Conservation (phyloP, 1,284 basidiomycete species). For the Sporisorium exsertum region DNA sequence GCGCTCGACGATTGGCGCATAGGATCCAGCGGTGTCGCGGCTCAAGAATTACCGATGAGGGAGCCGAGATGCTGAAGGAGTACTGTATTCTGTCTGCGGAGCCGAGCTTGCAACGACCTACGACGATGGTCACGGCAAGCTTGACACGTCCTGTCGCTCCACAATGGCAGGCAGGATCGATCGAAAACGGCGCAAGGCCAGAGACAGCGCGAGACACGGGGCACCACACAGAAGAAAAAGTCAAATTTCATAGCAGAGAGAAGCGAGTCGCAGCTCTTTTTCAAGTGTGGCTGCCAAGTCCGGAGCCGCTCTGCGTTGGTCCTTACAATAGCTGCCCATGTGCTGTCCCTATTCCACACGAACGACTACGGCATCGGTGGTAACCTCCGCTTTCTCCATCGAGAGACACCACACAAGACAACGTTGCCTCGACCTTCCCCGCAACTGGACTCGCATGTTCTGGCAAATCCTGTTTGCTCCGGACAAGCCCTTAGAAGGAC, state of each 20-base stretch:
- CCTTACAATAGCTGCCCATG: slow-evolving; percentile 10
- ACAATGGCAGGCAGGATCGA: too few relatives aligned
- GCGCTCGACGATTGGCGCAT: too few relatives aligned
- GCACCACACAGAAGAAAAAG: too few relatives aligned
- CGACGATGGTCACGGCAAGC: not conserved
- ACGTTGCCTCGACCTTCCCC: slow-evolving; percentile 1
- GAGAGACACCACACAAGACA: not conserved
- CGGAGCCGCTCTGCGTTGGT: slow-evolving; percentile 41
- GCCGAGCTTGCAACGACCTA: not conserved
- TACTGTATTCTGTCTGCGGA: not conserved
- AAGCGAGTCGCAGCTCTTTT: slow-evolving; percentile 6
- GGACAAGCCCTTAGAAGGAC: not conserved
- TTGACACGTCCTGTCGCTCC: too few relatives aligned
- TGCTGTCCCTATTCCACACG: slow-evolving; percentile 1
- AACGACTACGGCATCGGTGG: not conserved
- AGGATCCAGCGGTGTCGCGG: not conserved
- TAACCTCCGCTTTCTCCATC: not conserved
- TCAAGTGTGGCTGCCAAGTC: slow-evolving; percentile 3
- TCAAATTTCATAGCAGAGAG: too few relatives aligned
- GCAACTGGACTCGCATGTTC: not conserved
- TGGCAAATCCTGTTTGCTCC: slow-evolving; percentile 6
- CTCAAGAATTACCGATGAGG: too few relatives aligned
- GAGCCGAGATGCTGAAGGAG: not conserved
- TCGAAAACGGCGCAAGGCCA: too few relatives aligned
- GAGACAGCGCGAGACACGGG: too few relatives aligned